These are phyloP conservation scores for Cylindrodendrum hubeiense DNA, from an alignment of 2,329 filamentous ascomycete genomes.

Conservation along the genomic window DNA sequence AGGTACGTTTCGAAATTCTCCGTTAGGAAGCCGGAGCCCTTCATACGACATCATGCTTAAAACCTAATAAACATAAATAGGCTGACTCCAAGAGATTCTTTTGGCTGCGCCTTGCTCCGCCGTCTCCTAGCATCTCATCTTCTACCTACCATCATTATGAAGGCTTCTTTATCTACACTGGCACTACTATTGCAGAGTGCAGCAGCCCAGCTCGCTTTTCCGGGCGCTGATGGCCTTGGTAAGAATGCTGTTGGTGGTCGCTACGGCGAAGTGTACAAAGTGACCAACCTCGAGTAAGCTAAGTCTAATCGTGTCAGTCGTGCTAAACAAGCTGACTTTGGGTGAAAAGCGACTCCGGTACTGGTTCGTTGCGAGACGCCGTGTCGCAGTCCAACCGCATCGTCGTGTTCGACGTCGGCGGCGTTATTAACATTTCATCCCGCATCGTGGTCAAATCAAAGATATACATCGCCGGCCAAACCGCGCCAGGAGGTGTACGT, in stretches of 20 bases:
- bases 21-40: slow-evolving; percentile 5
- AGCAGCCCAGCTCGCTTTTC: slow-evolving; percentile 50
- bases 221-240: slow-evolving; percentile 51
- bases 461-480: slow-evolving; percentile 62
- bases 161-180: slow-evolving; percentile 1
- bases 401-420: slow-evolving; percentile 61
- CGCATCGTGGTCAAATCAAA: slow-evolving; percentile 59
- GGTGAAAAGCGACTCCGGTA: slow-evolving; percentile 49
- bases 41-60: not conserved
- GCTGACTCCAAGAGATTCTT: not conserved
- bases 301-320: not conserved
- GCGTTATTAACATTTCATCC: slow-evolving; percentile 59
- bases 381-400: slow-evolving; percentile 57
- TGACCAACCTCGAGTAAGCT: slow-evolving; percentile 51
- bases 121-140: not conserved
- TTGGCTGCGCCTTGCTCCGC: not conserved
- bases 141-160: slow-evolving; percentile 1
- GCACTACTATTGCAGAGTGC: slow-evolving; percentile 8
- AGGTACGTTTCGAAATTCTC: not conserved
- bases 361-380: slow-evolving; percentile 51
- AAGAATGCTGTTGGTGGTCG: slow-evolving; percentile 49
- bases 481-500: slow-evolving; percentile 60
- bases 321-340: not conserved
- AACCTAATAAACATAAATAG: not conserved
- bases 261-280: slow-evolving; percentile 51